phyloP scores from a whole-genome alignment of 1,284 basidiomycete genomes.

The Ustanciosporium gigantosporum region DNA sequence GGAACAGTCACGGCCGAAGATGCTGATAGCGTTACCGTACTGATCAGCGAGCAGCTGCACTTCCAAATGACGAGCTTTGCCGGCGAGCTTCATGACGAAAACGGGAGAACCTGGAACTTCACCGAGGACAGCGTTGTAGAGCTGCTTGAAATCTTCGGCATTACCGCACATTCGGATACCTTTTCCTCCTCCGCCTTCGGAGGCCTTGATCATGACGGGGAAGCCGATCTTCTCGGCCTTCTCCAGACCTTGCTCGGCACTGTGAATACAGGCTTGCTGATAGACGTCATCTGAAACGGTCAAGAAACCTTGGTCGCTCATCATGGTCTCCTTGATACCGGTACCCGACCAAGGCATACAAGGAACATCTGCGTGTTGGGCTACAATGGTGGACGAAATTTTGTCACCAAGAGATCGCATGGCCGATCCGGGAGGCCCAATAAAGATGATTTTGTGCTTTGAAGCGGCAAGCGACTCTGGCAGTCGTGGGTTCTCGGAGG shows the following conservation, averaged over 20 bases:
- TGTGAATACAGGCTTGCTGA: conserved; percentile 83
- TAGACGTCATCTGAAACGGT: conserved; percentile 92
- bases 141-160: conserved; percentile 87
- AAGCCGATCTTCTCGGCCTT: conserved; percentile 88
- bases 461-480: conserved; percentile 90
- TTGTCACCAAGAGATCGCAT: conserved; percentile 99
- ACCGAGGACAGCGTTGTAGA: conserved; percentile 85
- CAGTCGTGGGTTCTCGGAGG: conserved; percentile 97
- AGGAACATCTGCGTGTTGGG: conserved; percentile 94
- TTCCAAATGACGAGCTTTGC: conserved; percentile 94
- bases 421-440: conserved; percentile 96
- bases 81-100: conserved; percentile 99
- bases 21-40: conserved; percentile 97
- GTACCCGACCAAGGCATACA: conserved; percentile 99
- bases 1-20: conserved; percentile 99
- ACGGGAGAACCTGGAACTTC: conserved; percentile 97
- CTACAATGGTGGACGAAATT: conserved; percentile 98
- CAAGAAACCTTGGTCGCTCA: conserved; percentile 87
- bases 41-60: conserved; percentile 98
- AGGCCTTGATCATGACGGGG: conserved; percentile 99
- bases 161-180: conserved; percentile 65
- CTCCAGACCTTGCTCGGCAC: conserved; percentile 82
- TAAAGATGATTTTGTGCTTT: conserved; percentile 96
- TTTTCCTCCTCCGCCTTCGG: conserved; percentile 98
- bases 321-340: conserved; percentile 84